phyloP scores from a whole-genome alignment of 371 early-diverging fungal species.

The Mortierella sp. region DNA sequence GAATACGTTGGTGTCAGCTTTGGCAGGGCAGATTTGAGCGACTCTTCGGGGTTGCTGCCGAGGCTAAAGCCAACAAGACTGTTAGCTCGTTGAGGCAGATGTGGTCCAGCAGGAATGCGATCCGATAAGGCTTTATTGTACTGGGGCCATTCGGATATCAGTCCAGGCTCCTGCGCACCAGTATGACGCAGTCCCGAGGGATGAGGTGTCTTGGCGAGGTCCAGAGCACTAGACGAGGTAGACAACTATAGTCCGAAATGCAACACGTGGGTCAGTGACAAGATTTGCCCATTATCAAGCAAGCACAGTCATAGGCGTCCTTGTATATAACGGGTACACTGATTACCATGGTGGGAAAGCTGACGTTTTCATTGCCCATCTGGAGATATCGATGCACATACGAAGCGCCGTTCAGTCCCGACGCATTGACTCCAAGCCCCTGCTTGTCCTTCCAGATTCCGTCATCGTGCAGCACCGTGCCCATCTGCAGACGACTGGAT shows the following conservation, averaged over 20 bases:
- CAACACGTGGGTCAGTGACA: too few relatives aligned
- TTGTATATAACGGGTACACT: too few relatives aligned
- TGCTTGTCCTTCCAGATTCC: slow-evolving; percentile 33
- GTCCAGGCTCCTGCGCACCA: slow-evolving; percentile 58
- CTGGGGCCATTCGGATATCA: slow-evolving; percentile 61
- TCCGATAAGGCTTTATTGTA: slow-evolving; percentile 25
- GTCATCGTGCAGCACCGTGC: slow-evolving; percentile 43
- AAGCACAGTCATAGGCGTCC: too few relatives aligned
- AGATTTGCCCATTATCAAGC: too few relatives aligned
- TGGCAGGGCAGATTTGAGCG: slow-evolving; percentile 30
- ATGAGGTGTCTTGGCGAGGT: slow-evolving; percentile 55
- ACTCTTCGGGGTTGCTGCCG: slow-evolving; percentile 20
- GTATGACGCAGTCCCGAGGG: slow-evolving; percentile 52
- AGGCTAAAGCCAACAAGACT: slow-evolving; percentile 9
- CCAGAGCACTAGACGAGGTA: slow-evolving; percentile 58
- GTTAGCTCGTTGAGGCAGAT: slow-evolving; percentile 21
- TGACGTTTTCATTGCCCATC: slow-evolving; percentile 49
- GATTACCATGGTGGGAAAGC: slow-evolving; percentile 52
- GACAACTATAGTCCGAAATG: slow-evolving; percentile 9
- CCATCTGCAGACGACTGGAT: slow-evolving; percentile 29
- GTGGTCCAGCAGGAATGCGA: slow-evolving; percentile 7
- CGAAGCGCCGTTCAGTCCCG: slow-evolving; percentile 20
- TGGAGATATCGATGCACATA: slow-evolving; percentile 44
- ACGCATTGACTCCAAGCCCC: slow-evolving; percentile 10
- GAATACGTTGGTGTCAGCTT: slow-evolving; percentile 46